Evolutionary conservation across 2,329 filamentous ascomycete genomes (phyloP), one percentile per base, ranked within the genome.

Genomic region (Talaromyces sp.): DNA sequence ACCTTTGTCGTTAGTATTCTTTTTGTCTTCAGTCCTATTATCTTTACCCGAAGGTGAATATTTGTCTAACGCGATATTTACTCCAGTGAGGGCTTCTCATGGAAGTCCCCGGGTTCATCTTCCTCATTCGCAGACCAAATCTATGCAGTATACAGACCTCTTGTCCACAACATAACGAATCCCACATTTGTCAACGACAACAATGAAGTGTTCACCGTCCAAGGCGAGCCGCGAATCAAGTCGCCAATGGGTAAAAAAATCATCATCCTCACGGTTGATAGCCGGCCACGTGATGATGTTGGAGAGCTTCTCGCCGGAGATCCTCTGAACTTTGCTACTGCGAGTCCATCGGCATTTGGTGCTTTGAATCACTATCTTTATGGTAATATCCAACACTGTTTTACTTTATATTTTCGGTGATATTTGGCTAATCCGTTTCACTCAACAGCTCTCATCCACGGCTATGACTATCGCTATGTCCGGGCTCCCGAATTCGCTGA

Each of bases 381-480:
- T 42, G 70, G 71, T 74, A 66, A 59, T 63, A 27, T 13, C 6
- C 32, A 8, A 32, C 19, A 53, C 33, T 22, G n/a, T 17, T 51
- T 30, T 9, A 17, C 19, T 32, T 6, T 33, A 8, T 27, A 17
- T 25, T 27, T 32, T 19, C 22, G 3, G 7, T 5, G 17, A 22
- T 19, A 3, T 33, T 22, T 15, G 17, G 22, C 55, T 59, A 36
- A 61, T 19, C 22, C 32, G 5, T 19, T 2, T 47, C 15, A 22
- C 33, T 25, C 15, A 32, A 42, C 64, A 76, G 77, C 77, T 22
- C 69, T 70, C 66, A 80, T 82, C 55, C 80, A 82, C 66, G 79
- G 79, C 5, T 81, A 81, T 68, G 77, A 80, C 57, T 82, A 82
- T 67, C 79, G 80, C 36, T 76, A 81, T 58, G 74, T 81, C 32